Evolutionary conservation across 257 asterid genomes (phyloP).

Genomic region (Penstemon barbatus): DNA sequence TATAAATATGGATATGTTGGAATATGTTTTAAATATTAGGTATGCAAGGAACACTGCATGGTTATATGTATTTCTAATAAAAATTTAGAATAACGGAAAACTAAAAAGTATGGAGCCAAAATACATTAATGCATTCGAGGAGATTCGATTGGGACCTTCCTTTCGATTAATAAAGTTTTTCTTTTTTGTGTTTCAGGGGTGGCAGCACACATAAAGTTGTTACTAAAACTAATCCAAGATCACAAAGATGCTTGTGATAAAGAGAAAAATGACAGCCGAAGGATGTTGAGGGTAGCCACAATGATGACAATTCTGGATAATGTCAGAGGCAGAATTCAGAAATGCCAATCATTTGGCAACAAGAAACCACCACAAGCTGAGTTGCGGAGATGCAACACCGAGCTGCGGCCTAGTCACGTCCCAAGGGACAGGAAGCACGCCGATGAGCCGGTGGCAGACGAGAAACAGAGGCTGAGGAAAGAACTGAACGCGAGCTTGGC

Average conservation of each 20-base stretch:
- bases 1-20: too few relatives aligned
- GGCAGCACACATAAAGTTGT: slow-evolving; percentile 60
- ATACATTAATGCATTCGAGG: too few relatives aligned
- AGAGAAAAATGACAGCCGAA: slow-evolving; percentile 55
- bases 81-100: too few relatives aligned
- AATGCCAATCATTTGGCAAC: slow-evolving; percentile 62
- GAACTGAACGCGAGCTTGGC: slow-evolving; percentile 53
- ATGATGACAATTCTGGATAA: slow-evolving; percentile 81
- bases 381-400: slow-evolving; percentile 47
- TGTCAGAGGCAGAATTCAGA: slow-evolving; percentile 55
- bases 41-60: neutral
- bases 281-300: slow-evolving; percentile 84
- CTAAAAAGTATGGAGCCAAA: too few relatives aligned
- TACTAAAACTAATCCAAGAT: slow-evolving; percentile 69
- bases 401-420: slow-evolving; percentile 28
- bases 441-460: slow-evolving; percentile 31
- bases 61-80: too few relatives aligned
- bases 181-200: slow-evolving; percentile 45
- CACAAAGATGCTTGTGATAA: slow-evolving; percentile 66
- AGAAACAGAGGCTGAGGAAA: slow-evolving; percentile 52
- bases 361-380: slow-evolving; percentile 32
- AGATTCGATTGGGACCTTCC: too few relatives aligned
- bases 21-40: neutral
- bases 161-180: too few relatives aligned
- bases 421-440: slow-evolving; percentile 35